Evolutionary conservation across 805 yeast species (phyloP).

Genomic region (Barnettozyma sp.): DNA sequence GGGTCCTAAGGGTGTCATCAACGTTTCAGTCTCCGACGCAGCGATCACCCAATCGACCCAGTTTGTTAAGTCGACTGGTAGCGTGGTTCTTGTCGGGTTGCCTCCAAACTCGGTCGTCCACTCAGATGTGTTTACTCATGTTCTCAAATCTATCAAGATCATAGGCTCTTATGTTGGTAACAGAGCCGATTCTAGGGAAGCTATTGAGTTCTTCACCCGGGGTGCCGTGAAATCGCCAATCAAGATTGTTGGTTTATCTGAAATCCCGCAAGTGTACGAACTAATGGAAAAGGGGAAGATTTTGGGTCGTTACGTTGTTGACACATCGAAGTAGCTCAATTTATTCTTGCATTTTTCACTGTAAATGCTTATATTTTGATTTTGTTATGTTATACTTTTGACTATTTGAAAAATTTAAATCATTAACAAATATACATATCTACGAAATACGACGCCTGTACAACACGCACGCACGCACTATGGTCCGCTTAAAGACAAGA

Average conservation of each 20-base stretch:
- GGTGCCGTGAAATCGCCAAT: slow-evolving; percentile 61
- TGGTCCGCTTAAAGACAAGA: slow-evolving; percentile 87
- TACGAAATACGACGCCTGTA: too few species aligned
- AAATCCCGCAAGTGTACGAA: slow-evolving; percentile 45
- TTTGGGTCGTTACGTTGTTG: slow-evolving; percentile 59
- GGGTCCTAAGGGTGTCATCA: slow-evolving; percentile 68
- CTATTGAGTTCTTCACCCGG: slow-evolving; percentile 61
- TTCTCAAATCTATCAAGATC: slow-evolving; percentile 61
- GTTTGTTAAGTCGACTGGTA: slow-evolving; percentile 58
- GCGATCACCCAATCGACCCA: slow-evolving; percentile 55
- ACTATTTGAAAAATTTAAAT: too few species aligned
- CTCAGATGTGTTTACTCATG: slow-evolving; percentile 63
- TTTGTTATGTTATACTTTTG: too few species aligned
- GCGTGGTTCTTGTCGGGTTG: slow-evolving; percentile 64
- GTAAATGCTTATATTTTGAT: too few species aligned
- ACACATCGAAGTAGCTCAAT: slow-evolving; percentile 45
- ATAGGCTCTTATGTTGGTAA: slow-evolving; percentile 83
- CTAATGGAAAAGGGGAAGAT: slow-evolving; percentile 59
- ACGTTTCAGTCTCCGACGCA: slow-evolving; percentile 59
- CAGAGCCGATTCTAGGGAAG: slow-evolving; percentile 78
- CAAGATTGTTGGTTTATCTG: slow-evolving; percentile 49
- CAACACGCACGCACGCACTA: too few species aligned
- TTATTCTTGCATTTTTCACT: too few species aligned
- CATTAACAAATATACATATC: too few species aligned
- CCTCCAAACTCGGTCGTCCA: slow-evolving; percentile 71